phyloP scores from a whole-genome alignment of 2,329 filamentous ascomycete species.

The Pestalotiopsis sp. region DNA sequence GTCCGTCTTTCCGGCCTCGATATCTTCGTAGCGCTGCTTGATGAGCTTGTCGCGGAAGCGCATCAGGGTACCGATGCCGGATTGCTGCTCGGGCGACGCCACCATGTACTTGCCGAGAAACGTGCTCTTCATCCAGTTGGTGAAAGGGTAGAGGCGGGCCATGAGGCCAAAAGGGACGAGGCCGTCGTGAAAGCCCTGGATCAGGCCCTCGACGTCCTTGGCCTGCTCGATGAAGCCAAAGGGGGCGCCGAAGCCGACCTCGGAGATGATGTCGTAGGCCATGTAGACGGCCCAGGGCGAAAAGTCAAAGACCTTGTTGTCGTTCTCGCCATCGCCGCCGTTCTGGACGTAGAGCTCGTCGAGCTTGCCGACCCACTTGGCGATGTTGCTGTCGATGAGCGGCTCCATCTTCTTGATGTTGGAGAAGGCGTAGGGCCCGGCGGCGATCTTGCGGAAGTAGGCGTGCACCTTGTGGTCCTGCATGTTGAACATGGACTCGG shows the following conservation, averaged over 20 bases:
- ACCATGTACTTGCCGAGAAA: conserved; percentile 55
- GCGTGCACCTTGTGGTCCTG: conserved; percentile 53
- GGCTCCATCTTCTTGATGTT: conserved; percentile 64
- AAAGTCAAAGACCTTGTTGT: conserved; percentile 53
- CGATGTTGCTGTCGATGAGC: conserved; percentile 52
- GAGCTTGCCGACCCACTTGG: conserved; percentile 52
- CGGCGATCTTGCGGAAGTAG: conserved; percentile 55
- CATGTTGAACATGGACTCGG: conserved; percentile 61
- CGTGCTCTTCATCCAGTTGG: conserved; percentile 56
- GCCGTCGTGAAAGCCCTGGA: conserved; percentile 57
- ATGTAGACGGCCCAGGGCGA: conserved; percentile 57
- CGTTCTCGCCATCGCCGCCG: conserved; percentile 14
- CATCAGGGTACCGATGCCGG: conserved; percentile 59
- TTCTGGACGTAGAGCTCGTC: conserved; percentile 44
- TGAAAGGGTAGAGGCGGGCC: conserved; percentile 55
- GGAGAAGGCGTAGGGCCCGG: conserved; percentile 56
- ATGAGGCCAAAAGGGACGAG: conserved; percentile 54
- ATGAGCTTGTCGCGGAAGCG: conserved; percentile 59
- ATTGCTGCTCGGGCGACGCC: conserved; percentile 53
- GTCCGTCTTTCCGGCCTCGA: conserved; percentile 45
- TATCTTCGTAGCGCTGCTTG: conserved; percentile 47
- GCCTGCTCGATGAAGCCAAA: conserved; percentile 58
- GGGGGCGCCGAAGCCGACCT: conserved; percentile 57
- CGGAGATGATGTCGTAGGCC: conserved; percentile 61
- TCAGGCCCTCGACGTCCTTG: conserved; percentile 54